Percentiles rank a stretch among this genome's conserved stretches.
Conservation (phyloP, 2,329 filamentous ascomycete genomes). For the Pyrenophora graminea region DNA sequence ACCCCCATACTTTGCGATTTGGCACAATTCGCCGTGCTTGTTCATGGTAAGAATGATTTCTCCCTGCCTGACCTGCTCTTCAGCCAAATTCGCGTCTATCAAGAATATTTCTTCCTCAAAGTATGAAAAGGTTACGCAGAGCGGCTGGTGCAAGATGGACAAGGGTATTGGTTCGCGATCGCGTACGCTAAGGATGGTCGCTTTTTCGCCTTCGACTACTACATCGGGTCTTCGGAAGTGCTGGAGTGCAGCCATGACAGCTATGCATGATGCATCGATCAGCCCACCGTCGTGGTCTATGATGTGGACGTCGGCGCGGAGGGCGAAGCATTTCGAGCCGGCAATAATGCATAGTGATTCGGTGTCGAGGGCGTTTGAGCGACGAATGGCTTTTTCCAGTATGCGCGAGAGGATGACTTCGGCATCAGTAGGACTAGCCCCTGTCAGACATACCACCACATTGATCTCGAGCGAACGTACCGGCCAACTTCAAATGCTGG, state of each 20-base stretch:
- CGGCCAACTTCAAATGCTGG: constrained; percentile 85
- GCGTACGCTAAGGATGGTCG: constrained; percentile 80
- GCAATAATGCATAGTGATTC: constrained; percentile 94
- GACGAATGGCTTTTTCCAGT: constrained; percentile 90
- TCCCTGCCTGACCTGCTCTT: constrained; percentile 75
- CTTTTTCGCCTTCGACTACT: constrained; percentile 78
- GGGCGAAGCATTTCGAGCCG: constrained; percentile 86
- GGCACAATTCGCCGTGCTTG: constrained; percentile 85
- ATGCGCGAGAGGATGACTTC: constrained; percentile 86
- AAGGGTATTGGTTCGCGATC: constrained; percentile 90
- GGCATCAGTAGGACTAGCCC: constrained; percentile 70
- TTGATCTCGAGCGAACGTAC: constrained; percentile 47
- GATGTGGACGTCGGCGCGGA: constrained; percentile 90
- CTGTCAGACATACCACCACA: constrained; percentile 25
- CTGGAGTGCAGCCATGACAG: constrained; percentile 82
- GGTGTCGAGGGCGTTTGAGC: constrained; percentile 89
- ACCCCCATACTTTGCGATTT: constrained; percentile 89
- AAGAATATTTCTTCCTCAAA: constrained; percentile 74
- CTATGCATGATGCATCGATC: constrained; percentile 82
- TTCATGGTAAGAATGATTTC: constrained; percentile 85
- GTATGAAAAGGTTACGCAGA: constrained; percentile 88
- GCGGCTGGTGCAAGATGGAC: constrained; percentile 87
- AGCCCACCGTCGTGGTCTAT: constrained; percentile 90
- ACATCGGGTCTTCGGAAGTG: constrained; percentile 93
- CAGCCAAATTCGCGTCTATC: constrained; percentile 72